Evolutionary conservation across 257 asterid species (phyloP), one percentile per base, ranked within the genome.

Genomic region (Osmanthus fragrans): DNA sequence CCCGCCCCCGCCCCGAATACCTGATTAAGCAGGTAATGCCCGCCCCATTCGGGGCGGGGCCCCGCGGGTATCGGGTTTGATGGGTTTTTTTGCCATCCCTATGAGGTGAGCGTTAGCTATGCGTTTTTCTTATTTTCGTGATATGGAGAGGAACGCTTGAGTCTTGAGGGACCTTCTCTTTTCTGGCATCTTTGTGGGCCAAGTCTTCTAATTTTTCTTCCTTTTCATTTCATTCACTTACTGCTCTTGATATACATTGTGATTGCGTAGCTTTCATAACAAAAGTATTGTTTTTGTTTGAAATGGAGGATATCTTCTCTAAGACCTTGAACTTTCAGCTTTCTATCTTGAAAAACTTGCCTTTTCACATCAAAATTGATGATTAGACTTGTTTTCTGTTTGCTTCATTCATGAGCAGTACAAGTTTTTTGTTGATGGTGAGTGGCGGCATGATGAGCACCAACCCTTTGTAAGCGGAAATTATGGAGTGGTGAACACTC

Each of bases 391-490:
- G 63, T 39, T 75, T 37, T 39, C 27, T 32, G 13, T 40, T 78
- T 58, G 77, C 71, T 54, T 73, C 76, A 33, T 76, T 73, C 74
- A 73, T 77, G 8, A 80, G 75, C 89, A 91, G 97, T 91, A 87
- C 90, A 91, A 90, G 81, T 91, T 89, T 82, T 84, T 85, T 77
- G 95, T 91, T 81, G 97, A 91, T 87, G 97, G 90, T 66, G 95
- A 89, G 84, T 91, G 97, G 97, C 84, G 87, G 73, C 93, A 91
- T 69, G 97, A 91, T 78, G 97, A 91, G 86, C 87, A 83, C 70
- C 95, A 87, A 81, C 91, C 91, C n/a, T 85, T 82, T 81, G 88
- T 87, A 77, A 87, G 81, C 29, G 89, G 93, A 78, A 90, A 83
- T 78, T 88, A 84, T 81, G 97, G 97, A 70, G 88, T 85, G 70